These are phyloP conservation scores for Trichophyton benhamiae DNA, from an alignment of 2,329 filamentous ascomycete species.

Conservation along the genomic window DNA sequence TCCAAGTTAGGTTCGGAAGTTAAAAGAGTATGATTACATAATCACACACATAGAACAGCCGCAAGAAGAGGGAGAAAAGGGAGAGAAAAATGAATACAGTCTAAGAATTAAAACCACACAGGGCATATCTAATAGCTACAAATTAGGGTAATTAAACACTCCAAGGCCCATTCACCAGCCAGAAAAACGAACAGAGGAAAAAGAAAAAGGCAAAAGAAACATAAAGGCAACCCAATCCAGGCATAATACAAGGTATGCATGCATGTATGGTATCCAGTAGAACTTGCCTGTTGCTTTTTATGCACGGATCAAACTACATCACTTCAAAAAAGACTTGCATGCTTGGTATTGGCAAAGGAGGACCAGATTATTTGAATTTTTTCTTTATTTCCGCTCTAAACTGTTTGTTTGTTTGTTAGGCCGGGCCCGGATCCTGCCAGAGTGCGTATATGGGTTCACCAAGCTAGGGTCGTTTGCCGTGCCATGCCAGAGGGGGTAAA, in stretches of 20 bases:
- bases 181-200: not conserved
- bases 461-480: not conserved
- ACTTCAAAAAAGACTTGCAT: too few relatives aligned
- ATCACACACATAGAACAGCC: not conserved
- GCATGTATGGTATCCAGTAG: too few relatives aligned
- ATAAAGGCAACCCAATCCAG: not conserved
- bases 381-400: conserved; percentile 2
- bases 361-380: not conserved
- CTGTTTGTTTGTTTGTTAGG: not conserved
- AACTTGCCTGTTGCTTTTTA: too few relatives aligned
- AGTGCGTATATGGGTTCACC: not conserved
- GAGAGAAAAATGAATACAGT: not conserved
- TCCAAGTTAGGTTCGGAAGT: too few relatives aligned
- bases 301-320: too few relatives aligned
- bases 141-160: not conserved
- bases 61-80: not conserved
- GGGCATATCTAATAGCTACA: not conserved
- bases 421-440: not conserved
- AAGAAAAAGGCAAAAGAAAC: not conserved
- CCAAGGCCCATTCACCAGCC: not conserved
- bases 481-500: not conserved
- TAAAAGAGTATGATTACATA: not conserved
- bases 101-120: not conserved
- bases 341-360: not conserved
- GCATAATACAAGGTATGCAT: too few relatives aligned